Evolutionary conservation across 352 stramenopile species (phyloP).

Genomic region (Globisporangium radiosum): DNA sequence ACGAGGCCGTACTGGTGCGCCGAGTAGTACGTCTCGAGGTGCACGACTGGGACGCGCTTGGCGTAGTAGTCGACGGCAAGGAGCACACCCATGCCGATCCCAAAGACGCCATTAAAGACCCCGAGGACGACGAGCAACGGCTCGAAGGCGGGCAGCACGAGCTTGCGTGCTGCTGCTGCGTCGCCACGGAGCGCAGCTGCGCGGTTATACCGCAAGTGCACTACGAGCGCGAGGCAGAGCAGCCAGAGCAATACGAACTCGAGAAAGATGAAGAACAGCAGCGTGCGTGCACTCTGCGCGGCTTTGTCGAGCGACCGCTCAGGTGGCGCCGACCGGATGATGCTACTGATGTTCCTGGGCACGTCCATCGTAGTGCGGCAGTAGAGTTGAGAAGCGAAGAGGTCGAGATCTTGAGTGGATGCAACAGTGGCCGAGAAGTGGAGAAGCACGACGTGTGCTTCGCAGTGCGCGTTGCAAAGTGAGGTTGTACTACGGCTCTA

Average conservation of each 20-base stretch:
- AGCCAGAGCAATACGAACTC: conserved; percentile 25
- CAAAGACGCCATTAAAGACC: conserved; percentile 22
- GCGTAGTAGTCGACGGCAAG: conserved; percentile 18
- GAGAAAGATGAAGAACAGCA: conserved; percentile 9
- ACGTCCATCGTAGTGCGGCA: no score
- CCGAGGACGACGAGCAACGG: conserved; percentile 29
- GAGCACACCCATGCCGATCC: conserved; percentile 18
- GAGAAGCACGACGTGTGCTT: no score
- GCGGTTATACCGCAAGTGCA: conserved; percentile 29
- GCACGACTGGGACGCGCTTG: conserved; percentile 11
- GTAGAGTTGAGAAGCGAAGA: no score
- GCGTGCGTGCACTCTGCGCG: no score
- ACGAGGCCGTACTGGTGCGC: conserved; percentile 30
- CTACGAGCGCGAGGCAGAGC: conserved; percentile 23
- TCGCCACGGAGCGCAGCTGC: conserved; percentile 22
- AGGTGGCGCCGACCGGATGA: no score
- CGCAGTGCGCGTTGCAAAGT: no score
- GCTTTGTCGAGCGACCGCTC: no score
- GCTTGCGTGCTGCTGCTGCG: conserved; percentile 21
- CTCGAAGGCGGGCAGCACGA: conserved; percentile 38
- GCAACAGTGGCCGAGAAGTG: no score
- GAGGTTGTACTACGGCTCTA: no score
- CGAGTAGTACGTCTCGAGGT: conserved; percentile 22
- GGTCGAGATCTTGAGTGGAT: no score
- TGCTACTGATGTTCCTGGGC: no score